These are phyloP conservation scores for Chrysanthemum makinoi DNA, from an alignment of 129 eudicot species.

Conservation along the genomic window DNA sequence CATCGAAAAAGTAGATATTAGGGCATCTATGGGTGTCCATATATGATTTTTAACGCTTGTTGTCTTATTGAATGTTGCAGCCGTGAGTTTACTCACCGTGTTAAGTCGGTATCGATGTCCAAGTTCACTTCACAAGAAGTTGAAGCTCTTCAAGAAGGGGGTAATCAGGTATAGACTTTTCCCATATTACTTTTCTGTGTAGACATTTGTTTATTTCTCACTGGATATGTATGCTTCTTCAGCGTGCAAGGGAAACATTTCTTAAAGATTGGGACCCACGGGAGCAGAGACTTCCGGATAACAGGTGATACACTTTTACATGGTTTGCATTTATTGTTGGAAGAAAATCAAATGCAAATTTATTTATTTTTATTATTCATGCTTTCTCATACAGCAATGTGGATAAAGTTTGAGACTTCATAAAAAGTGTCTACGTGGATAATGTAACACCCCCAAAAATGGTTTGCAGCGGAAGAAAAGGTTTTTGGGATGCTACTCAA, in stretches of 20 bases:
- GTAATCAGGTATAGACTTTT: slow-evolving; percentile 62
- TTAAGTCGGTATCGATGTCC: slow-evolving; percentile 91
- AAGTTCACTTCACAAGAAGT: slow-evolving; percentile 93
- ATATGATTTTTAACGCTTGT: slow-evolving; percentile 4
- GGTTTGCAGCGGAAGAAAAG: no score
- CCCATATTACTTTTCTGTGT: slow-evolving; percentile 12
- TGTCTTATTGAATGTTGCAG: slow-evolving; percentile 30
- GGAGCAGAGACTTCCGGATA: slow-evolving; percentile 66
- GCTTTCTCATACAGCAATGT: slow-evolving; percentile 56
- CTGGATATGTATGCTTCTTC: slow-evolving; percentile 24
- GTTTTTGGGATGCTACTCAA: no score
- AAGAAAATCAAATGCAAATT: neutral
- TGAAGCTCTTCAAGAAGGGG: slow-evolving; percentile 88
- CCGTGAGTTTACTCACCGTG: slow-evolving; percentile 98
- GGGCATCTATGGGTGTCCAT: neutral
- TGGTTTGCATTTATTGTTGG: slow-evolving; percentile 9
- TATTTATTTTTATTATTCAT: no score
- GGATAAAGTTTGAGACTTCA: slow-evolving; percentile 82
- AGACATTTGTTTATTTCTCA: slow-evolving; percentile 27
- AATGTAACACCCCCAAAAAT: no score
- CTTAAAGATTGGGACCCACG: slow-evolving; percentile 85
- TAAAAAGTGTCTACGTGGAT: slow-evolving; percentile 82
- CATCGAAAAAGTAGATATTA: no score
- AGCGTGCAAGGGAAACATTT: slow-evolving; percentile 93
- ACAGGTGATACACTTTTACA: slow-evolving; percentile 45